phyloP scores from a whole-genome alignment of 1,139 yeast species.

The Lodderomyces theae region DNA sequence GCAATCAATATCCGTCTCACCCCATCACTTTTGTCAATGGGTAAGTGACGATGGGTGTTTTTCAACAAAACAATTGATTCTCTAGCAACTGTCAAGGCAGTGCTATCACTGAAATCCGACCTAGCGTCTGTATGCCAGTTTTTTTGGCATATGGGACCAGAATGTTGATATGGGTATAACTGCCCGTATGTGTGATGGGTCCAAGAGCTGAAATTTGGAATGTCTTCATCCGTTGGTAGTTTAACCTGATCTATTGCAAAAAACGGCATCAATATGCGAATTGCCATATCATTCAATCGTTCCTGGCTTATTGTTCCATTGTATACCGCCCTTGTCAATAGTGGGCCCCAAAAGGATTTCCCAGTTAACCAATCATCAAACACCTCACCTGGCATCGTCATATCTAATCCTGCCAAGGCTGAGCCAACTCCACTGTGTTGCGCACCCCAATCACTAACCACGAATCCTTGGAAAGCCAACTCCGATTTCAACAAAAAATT shows the following conservation, averaged over 20 bases:
- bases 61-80: constrained; percentile 57
- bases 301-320: constrained; percentile 56
- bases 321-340: constrained; percentile 53
- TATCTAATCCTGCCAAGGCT: constrained; percentile 60
- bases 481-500: constrained; percentile 59
- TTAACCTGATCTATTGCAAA: constrained; percentile 37
- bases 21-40: constrained; percentile 44
- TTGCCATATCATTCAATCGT: constrained; percentile 62
- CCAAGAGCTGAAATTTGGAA: constrained; percentile 62
- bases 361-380: constrained; percentile 55
- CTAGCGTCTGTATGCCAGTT: constrained; percentile 58
- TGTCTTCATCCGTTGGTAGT: constrained; percentile 38
- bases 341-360: constrained; percentile 57
- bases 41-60: constrained; percentile 50
- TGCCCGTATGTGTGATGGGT: constrained; percentile 54
- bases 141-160: constrained; percentile 51
- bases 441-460: constrained; percentile 67
- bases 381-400: constrained; percentile 67
- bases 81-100: constrained; percentile 53
- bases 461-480: constrained; percentile 66
- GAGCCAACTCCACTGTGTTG: constrained; percentile 57
- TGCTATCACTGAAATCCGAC: constrained; percentile 44
- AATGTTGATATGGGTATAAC: constrained; percentile 50
- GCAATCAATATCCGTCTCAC: constrained; percentile 44
- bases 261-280: constrained; percentile 57